A percentile compares a stretch with the other conserved stretches of the same genome.
phyloP scores from a whole-genome alignment of 2,329 filamentous ascomycete genomes.

The Elsinoe arachidis region DNA sequence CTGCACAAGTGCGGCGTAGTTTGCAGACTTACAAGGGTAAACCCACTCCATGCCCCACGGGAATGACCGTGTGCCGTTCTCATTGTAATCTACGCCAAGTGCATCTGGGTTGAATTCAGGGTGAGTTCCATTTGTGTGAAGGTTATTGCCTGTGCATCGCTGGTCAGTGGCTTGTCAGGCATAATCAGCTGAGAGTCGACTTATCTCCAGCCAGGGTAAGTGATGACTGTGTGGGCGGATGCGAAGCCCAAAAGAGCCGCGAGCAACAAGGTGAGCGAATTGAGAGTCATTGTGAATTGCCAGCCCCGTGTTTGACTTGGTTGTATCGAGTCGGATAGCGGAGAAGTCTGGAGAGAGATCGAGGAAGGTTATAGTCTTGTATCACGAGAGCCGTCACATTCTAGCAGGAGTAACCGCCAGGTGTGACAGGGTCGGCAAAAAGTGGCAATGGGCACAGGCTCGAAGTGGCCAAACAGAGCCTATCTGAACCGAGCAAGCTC shows the following conservation, averaged over 20 bases:
- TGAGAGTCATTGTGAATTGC: background rate
- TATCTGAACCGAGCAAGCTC: background rate
- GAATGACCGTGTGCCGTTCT: constrained; percentile 44
- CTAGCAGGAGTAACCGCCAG: background rate
- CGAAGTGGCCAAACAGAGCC: background rate
- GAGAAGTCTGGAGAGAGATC: background rate
- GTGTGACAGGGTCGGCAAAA: background rate
- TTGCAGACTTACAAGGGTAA: constrained; percentile 68
- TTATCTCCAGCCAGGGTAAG: constrained; percentile 71
- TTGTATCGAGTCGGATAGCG: background rate
- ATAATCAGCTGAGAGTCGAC: background rate
- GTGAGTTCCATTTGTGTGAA: constrained; percentile 60
- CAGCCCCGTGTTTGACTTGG: background rate
- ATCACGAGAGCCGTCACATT: background rate
- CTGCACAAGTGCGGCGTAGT: background rate
- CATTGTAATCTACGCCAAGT: constrained; percentile 36
- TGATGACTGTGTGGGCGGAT: constrained; percentile 67
- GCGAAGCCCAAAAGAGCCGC: background rate
- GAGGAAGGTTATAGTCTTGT: background rate
- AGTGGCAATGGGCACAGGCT: background rate
- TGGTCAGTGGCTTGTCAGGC: background rate
- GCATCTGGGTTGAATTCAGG: constrained; percentile 30
- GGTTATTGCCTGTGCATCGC: constrained; percentile 58
- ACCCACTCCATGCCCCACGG: constrained; percentile 90
- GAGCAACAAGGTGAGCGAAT: background rate